Evolutionary conservation across 2,329 filamentous ascomycete genomes (phyloP).

Genomic region (Ophiostoma piceae): DNA sequence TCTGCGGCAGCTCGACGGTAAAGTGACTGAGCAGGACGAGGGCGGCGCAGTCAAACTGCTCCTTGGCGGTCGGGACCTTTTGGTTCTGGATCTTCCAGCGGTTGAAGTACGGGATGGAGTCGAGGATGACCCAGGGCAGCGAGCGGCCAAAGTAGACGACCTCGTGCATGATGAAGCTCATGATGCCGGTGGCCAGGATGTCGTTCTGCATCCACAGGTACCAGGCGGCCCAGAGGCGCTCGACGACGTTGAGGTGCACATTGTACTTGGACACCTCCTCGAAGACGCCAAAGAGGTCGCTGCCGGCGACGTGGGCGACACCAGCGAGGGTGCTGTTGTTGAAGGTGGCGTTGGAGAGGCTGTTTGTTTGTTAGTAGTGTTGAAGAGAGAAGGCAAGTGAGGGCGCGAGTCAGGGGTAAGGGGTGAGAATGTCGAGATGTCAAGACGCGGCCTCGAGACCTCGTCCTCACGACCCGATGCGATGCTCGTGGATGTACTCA

Average conservation of each 20-base stretch:
- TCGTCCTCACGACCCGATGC: neutral
- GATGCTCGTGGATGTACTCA: conserved; percentile 8
- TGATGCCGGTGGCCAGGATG: conserved; percentile 88
- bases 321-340: conserved; percentile 24
- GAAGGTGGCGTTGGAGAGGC: conserved; percentile 23
- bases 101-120: conserved; percentile 78
- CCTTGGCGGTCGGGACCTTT: conserved; percentile 86
- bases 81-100: conserved; percentile 89
- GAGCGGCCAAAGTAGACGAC: conserved; percentile 86
- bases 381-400: neutral
- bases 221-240: conserved; percentile 92
- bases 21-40: conserved; percentile 93
- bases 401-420: neutral
- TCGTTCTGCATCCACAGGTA: conserved; percentile 99
- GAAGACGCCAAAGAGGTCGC: conserved; percentile 53
- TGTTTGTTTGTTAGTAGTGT: conserved; percentile 7
- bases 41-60: conserved; percentile 91
- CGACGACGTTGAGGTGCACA: conserved; percentile 77
- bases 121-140: conserved; percentile 89
- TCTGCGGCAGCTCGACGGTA: conserved; percentile 95
- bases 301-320: conserved; percentile 36
- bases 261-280: conserved; percentile 67
- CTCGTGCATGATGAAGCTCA: conserved; percentile 97
- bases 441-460: no score
- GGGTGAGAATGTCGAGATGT: neutral